These are phyloP conservation scores for Capsicum rhomboideum DNA, from an alignment of 257 asterid species.

Conservation along the genomic window DNA sequence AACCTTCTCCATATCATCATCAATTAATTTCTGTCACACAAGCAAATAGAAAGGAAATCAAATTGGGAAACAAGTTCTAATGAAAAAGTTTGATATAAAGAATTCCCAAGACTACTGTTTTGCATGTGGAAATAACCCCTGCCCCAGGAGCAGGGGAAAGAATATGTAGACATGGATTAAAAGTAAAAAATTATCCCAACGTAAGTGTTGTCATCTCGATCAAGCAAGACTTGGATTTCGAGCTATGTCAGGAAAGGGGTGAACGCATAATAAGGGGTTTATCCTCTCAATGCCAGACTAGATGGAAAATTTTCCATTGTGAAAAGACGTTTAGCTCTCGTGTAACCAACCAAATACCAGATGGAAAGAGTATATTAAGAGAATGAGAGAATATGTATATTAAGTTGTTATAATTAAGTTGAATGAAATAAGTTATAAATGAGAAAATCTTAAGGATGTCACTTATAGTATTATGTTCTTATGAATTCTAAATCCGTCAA, in stretches of 20 bases:
- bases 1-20: constrained; percentile 62
- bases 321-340: background rate
- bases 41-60: background rate
- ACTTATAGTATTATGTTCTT: background rate
- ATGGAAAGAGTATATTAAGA: background rate
- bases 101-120: too few relatives aligned
- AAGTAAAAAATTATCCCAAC: background rate
- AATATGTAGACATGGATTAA: background rate
- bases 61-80: background rate
- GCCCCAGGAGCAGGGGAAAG: background rate
- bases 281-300: background rate
- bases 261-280: background rate
- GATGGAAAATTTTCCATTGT: background rate
- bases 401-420: background rate
- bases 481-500: background rate
- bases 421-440: background rate
- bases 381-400: background rate
- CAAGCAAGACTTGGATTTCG: background rate
- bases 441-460: background rate
- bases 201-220: background rate
- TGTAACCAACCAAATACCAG: background rate
- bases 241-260: background rate
- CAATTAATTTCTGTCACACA: constrained; percentile 45
- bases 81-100: too few relatives aligned
- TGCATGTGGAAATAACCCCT: background rate